Base-by-base conservation (phyloP, 495 filamentous ascomycete species). In the Penicillium simplicissimum region DNA sequence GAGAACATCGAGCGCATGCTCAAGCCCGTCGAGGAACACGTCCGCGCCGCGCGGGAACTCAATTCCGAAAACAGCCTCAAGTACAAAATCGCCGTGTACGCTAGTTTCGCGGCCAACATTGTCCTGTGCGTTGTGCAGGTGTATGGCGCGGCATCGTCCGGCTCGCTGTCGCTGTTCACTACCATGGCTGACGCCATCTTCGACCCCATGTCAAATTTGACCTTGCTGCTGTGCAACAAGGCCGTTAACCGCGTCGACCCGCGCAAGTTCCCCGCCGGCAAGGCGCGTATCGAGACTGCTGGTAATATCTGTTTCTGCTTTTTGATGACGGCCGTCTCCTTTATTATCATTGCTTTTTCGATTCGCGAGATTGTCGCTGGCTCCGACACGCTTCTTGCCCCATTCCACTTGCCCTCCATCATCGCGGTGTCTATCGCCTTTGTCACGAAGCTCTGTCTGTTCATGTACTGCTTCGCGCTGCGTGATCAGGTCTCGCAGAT, bases 271-370 rank as follows among this genome's bases (percentile, higher is more conserved):
- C 95, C 95, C 4, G 91, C 89, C 0, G 95, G 95, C 58, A 98
- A 97, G 73, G 93, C 93, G 8, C 88, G 95, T 21, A 90, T 98
- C 54, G 95, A 98, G 75, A 98, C 93, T 6, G 91, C 92, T 1
- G 95, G 95, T 48, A 98, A 98, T 69, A 98, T 98, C 66, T 86
- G 88, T 62, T 98, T 98, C 81, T 97, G 94, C 77, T 96, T 96
- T 78, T 82, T 98, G 67, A 98, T 98, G 95, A 90, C 85, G 49
- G 80, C 91, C 48, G 94, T 98, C 17, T 96, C 93, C 3, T 81
- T 91, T 63, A 90, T 98, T 73, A 82, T 98, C 23, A 92, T 98
- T 61, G 92, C 94, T 43, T 88, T 96, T 72, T 92, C 92, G 0
- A 78, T 85, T 31, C 82, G 87, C 23, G 88, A 96, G 37, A 78